Evolutionary conservation across 148 eudicot species (phyloP).

Genomic region (Persicaria tinctoria): DNA sequence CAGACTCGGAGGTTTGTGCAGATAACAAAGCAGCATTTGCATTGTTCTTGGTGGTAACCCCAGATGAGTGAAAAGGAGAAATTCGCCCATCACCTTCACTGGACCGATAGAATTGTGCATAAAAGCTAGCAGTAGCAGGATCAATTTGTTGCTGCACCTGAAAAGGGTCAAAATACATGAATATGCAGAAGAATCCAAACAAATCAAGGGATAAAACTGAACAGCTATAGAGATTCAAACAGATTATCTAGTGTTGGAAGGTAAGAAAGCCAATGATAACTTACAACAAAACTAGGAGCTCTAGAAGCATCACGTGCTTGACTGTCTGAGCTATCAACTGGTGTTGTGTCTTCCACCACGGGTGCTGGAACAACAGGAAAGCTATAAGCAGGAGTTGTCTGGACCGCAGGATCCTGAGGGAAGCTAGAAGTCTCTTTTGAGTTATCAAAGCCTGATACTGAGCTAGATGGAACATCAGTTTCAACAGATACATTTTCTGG

Average conservation of each 20-base stretch:
- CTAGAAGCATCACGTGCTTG: slow-evolving; percentile 56
- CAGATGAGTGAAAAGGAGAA: slow-evolving; percentile 60
- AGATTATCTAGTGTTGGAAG: not conserved
- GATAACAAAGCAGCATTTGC: slow-evolving; percentile 47
- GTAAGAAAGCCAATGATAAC: slow-evolving; percentile 23
- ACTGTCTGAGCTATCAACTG: slow-evolving; percentile 53
- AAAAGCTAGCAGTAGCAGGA: slow-evolving; percentile 25
- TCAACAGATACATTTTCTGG: slow-evolving; percentile 32
- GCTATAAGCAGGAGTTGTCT: slow-evolving; percentile 41
- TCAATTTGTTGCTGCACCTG: slow-evolving; percentile 7
- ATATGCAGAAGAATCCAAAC: not conserved
- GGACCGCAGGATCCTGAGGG: slow-evolving; percentile 36
- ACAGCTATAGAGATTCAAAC: not conserved
- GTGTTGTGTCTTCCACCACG: slow-evolving; percentile 44
- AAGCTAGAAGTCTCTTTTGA: slow-evolving; percentile 45
- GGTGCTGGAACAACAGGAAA: slow-evolving; percentile 57
- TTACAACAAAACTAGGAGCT: slow-evolving; percentile 58
- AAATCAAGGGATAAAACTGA: not conserved
- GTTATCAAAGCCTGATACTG: slow-evolving; percentile 32
- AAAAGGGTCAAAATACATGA: not conserved
- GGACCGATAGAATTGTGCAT: slow-evolving; percentile 64
- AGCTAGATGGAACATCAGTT: slow-evolving; percentile 36
- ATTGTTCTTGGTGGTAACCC: slow-evolving; percentile 44
- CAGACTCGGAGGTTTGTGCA: slow-evolving; percentile 48
- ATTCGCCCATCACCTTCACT: slow-evolving; percentile 61